Conservation (phyloP, 495 filamentous ascomycete species). For the Xylaria telfairii region DNA sequence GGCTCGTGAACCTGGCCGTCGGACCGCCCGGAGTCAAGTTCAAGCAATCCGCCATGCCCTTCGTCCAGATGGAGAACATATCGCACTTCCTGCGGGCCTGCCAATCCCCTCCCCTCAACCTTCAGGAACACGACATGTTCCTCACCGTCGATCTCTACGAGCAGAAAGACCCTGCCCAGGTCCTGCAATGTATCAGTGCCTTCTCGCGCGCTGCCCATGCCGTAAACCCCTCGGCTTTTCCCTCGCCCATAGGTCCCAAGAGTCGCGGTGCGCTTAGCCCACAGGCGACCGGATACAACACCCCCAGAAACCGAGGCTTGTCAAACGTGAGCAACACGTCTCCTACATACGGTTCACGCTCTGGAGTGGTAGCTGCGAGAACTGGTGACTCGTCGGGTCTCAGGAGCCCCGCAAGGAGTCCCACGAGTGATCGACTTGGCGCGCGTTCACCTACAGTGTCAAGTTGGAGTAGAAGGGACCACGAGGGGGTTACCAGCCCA, state of each 20-base stretch:
- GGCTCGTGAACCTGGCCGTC: conserved; percentile 52
- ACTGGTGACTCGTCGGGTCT: conserved; percentile 61
- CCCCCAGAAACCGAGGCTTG: conserved; percentile 62
- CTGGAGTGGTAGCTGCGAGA: conserved; percentile 50
- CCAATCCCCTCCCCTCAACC: conserved; percentile 79
- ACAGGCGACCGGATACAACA: conserved; percentile 65
- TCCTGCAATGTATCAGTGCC: conserved; percentile 88
- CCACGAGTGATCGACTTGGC: conserved; percentile 42
- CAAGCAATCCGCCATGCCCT: conserved; percentile 90
- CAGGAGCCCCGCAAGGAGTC: conserved; percentile 67
- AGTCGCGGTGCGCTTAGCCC: conserved; percentile 72
- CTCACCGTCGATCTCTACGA: conserved; percentile 98
- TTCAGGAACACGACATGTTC: conserved; percentile 94
- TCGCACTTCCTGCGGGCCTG: conserved; percentile 92
- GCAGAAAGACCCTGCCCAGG: conserved; percentile 94
- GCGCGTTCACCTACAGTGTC: conserved; percentile 64
- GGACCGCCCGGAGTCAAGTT: conserved; percentile 75
- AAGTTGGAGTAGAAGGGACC: conserved; percentile 86
- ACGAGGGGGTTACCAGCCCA: conserved; percentile 80
- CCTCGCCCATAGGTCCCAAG: conserved; percentile 71
- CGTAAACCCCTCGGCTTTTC: conserved; percentile 76
- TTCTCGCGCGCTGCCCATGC: conserved; percentile 87
- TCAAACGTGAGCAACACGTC: conserved; percentile 73
- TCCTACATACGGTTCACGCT: conserved; percentile 51
- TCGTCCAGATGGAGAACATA: conserved; percentile 99